Evolutionary conservation across 1,284 basidiomycete species (phyloP), one percentile per base, ranked within the genome.

Genomic region (Neonothopanus nambi): DNA sequence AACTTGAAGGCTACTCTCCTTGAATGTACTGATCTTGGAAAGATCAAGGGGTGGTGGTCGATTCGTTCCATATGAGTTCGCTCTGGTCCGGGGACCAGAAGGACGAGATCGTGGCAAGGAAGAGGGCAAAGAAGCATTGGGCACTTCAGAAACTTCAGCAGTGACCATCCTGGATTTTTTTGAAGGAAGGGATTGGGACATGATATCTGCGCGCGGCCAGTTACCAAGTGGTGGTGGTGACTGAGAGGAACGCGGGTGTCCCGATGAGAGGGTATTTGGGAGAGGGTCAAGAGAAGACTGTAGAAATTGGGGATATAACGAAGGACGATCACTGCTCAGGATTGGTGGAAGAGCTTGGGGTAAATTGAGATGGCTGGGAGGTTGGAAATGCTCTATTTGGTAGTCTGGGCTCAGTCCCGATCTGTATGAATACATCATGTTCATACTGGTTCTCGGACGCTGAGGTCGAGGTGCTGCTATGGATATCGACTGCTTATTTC

Each of bases 201-300:
- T 71, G 43, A 75, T 68, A 57, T 82, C 75, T 13, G 63, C 59
- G 24, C 79, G 76, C 17, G 83, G 83, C 84, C 83, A 86, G 43
- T 78, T 63, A 18, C 80, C 79, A 1, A 85, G 66, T 4, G 79
- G 80, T 12, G 75, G 51, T 43, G 56, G 57, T 28, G 52, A 60
- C 47, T 37, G 51, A 13, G 40, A 35, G 26, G 53, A 36, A 47
- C n/a, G 38, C 38, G 18, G 33, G 39, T 7, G 52, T 41, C 40
- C 42, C n/a, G 38, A n/a, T 23, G n/a, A 2, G 8, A 40, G 38
- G 17, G 38, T n/a, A n/a, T 48, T 17, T 48, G 48, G 7, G 62
- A 48, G 21, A 64, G 47, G 3, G 9, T 8, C 30, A 33, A 33
- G 30, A 33, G 63, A 57, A 20, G 63, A 54, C 53, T 67, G 67